Percentiles rank a stretch among this genome's conserved stretches.
Evolutionary conservation across 495 filamentous ascomycete species (phyloP).

Genomic region (Amphirosellinia nigrospora): DNA sequence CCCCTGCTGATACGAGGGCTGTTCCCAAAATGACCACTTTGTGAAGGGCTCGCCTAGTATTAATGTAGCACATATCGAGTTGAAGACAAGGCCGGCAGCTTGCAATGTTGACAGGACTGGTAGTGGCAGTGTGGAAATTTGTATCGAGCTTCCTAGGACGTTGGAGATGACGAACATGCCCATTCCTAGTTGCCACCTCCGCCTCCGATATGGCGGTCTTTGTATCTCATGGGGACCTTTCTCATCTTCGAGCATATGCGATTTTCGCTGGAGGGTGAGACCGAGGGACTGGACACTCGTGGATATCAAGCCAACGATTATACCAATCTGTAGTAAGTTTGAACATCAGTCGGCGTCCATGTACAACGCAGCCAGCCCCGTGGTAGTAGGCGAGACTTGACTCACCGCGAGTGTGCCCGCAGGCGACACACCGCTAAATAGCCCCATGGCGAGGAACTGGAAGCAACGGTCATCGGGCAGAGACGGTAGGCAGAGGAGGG

Average conservation of each 20-base stretch:
- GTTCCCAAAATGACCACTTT: slow-evolving; percentile 85
- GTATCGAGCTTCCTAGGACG: slow-evolving; percentile 91
- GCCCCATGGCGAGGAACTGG: slow-evolving; percentile 61
- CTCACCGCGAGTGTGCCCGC: slow-evolving; percentile 85
- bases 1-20: slow-evolving; percentile 82
- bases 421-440: slow-evolving; percentile 82
- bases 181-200: slow-evolving; percentile 98
- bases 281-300: slow-evolving; percentile 94
- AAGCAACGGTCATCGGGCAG: slow-evolving; percentile 38
- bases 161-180: slow-evolving; percentile 95
- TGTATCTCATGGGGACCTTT: slow-evolving; percentile 79
- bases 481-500: slow-evolving; percentile 29
- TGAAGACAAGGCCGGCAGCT: slow-evolving; percentile 96
- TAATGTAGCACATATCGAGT: slow-evolving; percentile 93
- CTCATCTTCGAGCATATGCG: slow-evolving; percentile 96
- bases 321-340: slow-evolving; percentile 69
- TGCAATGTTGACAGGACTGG: slow-evolving; percentile 95
- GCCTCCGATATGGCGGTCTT: slow-evolving; percentile 85
- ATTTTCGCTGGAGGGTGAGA: slow-evolving; percentile 97
- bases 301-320: slow-evolving; percentile 89
- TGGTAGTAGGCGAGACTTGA: slow-evolving; percentile 26
- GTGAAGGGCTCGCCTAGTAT: slow-evolving; percentile 96
- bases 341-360: slow-evolving; percentile 24
- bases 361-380: slow-evolving; percentile 20
- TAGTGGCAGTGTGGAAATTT: slow-evolving; percentile 94